A percentile compares a stretch with the other conserved stretches of the same genome.
phyloP scores from a whole-genome alignment of 108 stramenopile genomes.

The Cyclotella baltica region DNA sequence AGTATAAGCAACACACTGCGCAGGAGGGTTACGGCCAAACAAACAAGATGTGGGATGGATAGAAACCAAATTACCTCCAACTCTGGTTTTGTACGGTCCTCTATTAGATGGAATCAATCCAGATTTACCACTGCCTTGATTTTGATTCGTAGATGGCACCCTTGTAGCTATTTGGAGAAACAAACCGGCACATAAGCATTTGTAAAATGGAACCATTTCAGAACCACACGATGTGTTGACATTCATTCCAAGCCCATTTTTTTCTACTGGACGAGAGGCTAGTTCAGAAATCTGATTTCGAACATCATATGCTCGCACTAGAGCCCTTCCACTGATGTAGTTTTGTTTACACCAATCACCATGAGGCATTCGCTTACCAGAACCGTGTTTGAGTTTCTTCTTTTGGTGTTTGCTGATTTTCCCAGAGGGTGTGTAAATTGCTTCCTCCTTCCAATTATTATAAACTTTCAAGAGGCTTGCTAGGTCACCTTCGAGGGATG shows the following conservation, averaged over 20 bases:
- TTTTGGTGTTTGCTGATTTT: constrained; percentile 42
- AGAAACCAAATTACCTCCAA: constrained; percentile 86
- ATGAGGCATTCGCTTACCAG: constrained; percentile 62
- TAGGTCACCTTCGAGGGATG: constrained; percentile 93
- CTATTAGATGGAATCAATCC: constrained; percentile 81
- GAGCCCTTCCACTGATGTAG: constrained; percentile 78
- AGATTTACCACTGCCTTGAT: constrained; percentile 66
- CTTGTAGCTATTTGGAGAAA: constrained; percentile 89
- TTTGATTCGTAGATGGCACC: constrained; percentile 59
- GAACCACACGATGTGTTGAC: constrained; percentile 61
- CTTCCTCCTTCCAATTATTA: constrained; percentile 88
- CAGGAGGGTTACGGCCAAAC: constrained; percentile 93
- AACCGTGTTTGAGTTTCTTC: constrained; percentile 30
- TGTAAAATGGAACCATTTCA: constrained; percentile 73
- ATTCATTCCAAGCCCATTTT: constrained; percentile 78
- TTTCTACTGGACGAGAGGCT: constrained; percentile 51
- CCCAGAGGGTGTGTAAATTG: constrained; percentile 59
- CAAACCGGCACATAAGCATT: constrained; percentile 91
- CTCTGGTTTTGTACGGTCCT: constrained; percentile 93
- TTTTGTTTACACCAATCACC: constrained; percentile 88
- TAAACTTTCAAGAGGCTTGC: constrained; percentile 94
- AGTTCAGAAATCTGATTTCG: constrained; percentile 70
- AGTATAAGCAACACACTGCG: constrained; percentile 94
- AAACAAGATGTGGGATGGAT: constrained; percentile 93
- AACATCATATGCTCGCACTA: constrained; percentile 76